phyloP scores from a whole-genome alignment of 2,329 filamentous ascomycete genomes.

The Aspergillus sp. region DNA sequence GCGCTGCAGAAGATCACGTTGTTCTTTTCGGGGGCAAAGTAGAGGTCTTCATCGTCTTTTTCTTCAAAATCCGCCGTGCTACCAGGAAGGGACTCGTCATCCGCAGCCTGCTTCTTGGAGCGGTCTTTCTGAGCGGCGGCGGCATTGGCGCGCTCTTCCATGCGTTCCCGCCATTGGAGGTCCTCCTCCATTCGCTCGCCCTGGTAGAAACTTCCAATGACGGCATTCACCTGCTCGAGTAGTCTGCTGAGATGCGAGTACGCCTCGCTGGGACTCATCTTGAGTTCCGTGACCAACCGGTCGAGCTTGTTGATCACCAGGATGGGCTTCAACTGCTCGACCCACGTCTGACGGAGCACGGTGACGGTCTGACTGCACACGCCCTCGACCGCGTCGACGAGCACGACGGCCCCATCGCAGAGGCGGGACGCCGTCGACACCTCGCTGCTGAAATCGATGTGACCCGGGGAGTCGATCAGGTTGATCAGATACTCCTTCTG shows the following conservation, averaged over 20 bases:
- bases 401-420: constrained; percentile 89
- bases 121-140: constrained; percentile 59
- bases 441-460: constrained; percentile 98
- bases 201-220: constrained; percentile 95
- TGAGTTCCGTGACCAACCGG: constrained; percentile 85
- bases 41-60: constrained; percentile 91
- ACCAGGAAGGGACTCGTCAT: constrained; percentile 50
- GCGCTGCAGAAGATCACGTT: constrained; percentile 99
- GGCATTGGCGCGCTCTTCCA: constrained; percentile 80
- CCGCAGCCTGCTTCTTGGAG: constrained; percentile 34
- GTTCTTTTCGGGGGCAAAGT: constrained; percentile 96
- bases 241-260: constrained; percentile 86
- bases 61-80: constrained; percentile 71
- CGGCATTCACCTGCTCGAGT: constrained; percentile 93
- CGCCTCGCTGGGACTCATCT: constrained; percentile 87
- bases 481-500: constrained; percentile 94
- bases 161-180: constrained; percentile 87
- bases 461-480: constrained; percentile 93
- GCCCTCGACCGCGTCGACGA: constrained; percentile 95
- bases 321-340: constrained; percentile 89
- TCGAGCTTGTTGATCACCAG: constrained; percentile 99
- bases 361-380: constrained; percentile 99
- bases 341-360: constrained; percentile 91
- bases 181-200: constrained; percentile 99
- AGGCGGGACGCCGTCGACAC: constrained; percentile 93